Evolutionary conservation across 192 early-diverging fungal species (phyloP), one percentile per base, ranked within the genome.

Genomic region (Pilobolus umbonatus): DNA sequence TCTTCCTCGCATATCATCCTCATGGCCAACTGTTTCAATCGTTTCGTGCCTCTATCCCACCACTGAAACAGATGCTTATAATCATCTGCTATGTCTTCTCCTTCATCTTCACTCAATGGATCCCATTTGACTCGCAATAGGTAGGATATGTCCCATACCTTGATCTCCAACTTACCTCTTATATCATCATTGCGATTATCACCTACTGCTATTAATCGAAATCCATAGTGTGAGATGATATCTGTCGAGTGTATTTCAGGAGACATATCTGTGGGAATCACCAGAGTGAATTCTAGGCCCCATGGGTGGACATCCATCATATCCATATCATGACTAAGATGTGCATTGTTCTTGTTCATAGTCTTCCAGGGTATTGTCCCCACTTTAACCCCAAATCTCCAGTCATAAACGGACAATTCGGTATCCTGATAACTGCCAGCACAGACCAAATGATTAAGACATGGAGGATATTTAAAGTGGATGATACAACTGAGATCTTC

Each of bases 381-480:
- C 6, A 63, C 57, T 29, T 51, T 58, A 7, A 64, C 28, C 4
- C 68, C 68, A 48, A 64, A 63, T 14, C 68, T 61, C 68, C 68
- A 70, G 42, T 70, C 68, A 19, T 60, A 70, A 26, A 70, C 36
- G 14, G 68, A 53, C 5, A 70, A 29, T n/a, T 70, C 62, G n/a
- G 53, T 47, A 32, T 43, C 45, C 25, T 58, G 25, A 24, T 48
- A 69, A 25, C 42, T 55, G 31, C 68, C 68, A 34, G 48, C 60
- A 4, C 53, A 57, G 15, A 69, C 64, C 30, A 69, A 44, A 32
- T 69, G 68, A 22, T 69, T 69, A 9, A 69, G 28, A 15, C 59
- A 57, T 6, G 57, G 46, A 14, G 61, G 68, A 36, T 48, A 55
- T 53, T 57, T 34, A 46, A 70, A 59, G 49, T 70, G 68, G 39